phyloP scores from a whole-genome alignment of 139 green algal genomes.

The Picochlorum sp. region DNA sequence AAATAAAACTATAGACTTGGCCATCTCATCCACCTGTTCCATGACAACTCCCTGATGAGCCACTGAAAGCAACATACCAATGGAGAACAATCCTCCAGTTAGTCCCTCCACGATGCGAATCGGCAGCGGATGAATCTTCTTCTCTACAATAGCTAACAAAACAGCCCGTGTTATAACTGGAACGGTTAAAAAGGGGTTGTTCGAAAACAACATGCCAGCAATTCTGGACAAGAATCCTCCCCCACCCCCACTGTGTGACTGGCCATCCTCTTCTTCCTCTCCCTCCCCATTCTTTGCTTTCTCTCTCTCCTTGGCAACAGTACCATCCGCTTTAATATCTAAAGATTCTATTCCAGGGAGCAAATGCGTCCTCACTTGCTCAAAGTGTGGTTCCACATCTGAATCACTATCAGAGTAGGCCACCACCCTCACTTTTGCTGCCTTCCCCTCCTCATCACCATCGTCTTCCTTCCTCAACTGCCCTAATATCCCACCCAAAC shows the following conservation, averaged over 20 bases:
- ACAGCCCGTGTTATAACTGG: too few species aligned
- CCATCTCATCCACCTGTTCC: background rate
- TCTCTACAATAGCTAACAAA: too few species aligned
- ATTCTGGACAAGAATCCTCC: background rate
- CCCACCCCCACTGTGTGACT: background rate
- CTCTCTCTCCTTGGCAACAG: background rate
- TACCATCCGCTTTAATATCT: slow-evolving; percentile 8
- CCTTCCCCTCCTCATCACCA: background rate
- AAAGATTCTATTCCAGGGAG: slow-evolving; percentile 9
- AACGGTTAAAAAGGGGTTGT: too few species aligned
- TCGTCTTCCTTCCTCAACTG: background rate
- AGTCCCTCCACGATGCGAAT: too few species aligned
- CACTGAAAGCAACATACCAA: background rate
- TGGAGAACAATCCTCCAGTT: background rate
- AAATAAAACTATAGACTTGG: background rate
- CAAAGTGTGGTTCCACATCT: slow-evolving; percentile 29
- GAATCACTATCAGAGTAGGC: slow-evolving; percentile 29
- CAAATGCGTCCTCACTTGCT: slow-evolving; percentile 25
- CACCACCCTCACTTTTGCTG: slow-evolving; percentile 18
- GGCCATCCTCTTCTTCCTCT: slow-evolving; percentile 1
- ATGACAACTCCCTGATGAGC: background rate
- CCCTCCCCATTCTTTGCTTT: background rate
- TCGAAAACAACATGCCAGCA: too few species aligned
- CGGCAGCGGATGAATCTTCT: too few species aligned
- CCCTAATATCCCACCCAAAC: too few species aligned